Base-by-base conservation (phyloP, 306 rosid species). In the Dicorynia guianensis region DNA sequence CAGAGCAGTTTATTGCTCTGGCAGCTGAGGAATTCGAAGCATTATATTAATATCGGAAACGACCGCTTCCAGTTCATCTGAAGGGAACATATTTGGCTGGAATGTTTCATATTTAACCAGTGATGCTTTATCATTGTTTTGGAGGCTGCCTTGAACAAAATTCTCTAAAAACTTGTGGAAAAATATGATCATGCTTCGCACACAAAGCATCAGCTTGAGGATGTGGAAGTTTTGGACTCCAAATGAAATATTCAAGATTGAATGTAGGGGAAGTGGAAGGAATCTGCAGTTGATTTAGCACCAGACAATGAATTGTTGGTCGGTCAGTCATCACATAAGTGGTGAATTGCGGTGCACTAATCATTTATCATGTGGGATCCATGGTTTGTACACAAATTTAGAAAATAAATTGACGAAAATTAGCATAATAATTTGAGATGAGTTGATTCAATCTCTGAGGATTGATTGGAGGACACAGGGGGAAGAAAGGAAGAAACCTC, bases 41-140 rank as follows among this genome's bases (percentile, higher is more conserved):
- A 35, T 77, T 91, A 55, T 84, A 75, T 9, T 92, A 87, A 34
- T 85, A 87, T 58, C 81, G 92, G n/a, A 85, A 87, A 72, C 81
- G 81, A 62, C 89, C 93, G 91, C 88, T 85, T 75, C 94, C 94
- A 11, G 86, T 71, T 25, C 87, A 85, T 81, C 46, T 87, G 69
- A 89, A 81, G 71, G 89, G 87, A 18, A 53, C 65, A 20, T 86
- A 77, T 63, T 83, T 89, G 83, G 93, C 86, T 7, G 97, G 94
- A 72, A 86, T 89, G 82, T 68, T 84, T 72, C 80, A 85, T 0
- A 33, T 71, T 58, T 82, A 82, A 68, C 89, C 87, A 58, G 71
- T 71, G 94, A 89, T 18, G 70, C 6, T 43, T 71, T 72, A 35
- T 33, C 82, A n/a, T n/a, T 85, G 30, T 85, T 75, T 73, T 89